These are phyloP conservation scores for Kuraishia ogatae DNA, from an alignment of 805 yeast species.

Conservation along the genomic window DNA sequence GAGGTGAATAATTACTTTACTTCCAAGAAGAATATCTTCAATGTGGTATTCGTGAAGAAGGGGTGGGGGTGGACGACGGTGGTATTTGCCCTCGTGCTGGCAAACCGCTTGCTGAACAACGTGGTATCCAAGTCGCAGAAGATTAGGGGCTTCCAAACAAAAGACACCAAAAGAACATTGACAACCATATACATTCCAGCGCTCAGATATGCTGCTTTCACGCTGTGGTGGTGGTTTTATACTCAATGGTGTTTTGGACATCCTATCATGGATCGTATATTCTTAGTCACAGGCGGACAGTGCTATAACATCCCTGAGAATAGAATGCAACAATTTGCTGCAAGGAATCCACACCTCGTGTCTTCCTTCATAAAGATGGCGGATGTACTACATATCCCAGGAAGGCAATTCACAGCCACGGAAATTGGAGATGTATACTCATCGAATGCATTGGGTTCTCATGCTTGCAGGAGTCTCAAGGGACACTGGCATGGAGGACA, in stretches of 20 bases:
- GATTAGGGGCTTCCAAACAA: neutral
- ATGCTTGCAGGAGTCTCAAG: slow-evolving; percentile 45
- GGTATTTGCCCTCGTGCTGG: slow-evolving; percentile 20
- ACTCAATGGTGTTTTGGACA: slow-evolving; percentile 83
- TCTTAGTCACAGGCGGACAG: slow-evolving; percentile 71
- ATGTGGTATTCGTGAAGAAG: slow-evolving; percentile 67
- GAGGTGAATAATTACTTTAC: slow-evolving; percentile 39
- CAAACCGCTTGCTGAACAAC: slow-evolving; percentile 3
- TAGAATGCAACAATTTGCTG: neutral
- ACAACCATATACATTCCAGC: slow-evolving; percentile 11
- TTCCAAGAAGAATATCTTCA: slow-evolving; percentile 62
- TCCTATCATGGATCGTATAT: slow-evolving; percentile 85
- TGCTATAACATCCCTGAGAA: slow-evolving; percentile 18
- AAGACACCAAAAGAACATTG: neutral
- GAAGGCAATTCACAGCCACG: neutral
- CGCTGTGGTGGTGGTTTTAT: slow-evolving; percentile 78
- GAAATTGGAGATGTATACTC: neutral
- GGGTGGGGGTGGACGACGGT: slow-evolving; percentile 91
- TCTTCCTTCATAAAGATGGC: neutral
- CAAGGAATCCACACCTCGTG: neutral
- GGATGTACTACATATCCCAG: neutral
- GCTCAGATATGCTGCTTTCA: slow-evolving; percentile 41
- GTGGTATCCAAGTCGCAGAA: neutral
- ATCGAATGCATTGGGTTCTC: slow-evolving; percentile 19
- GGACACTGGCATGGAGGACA: slow-evolving; percentile 82